Evolutionary conservation across 2,329 filamentous ascomycete species (phyloP).

Genomic region (Chrysosporium keratinophilum): DNA sequence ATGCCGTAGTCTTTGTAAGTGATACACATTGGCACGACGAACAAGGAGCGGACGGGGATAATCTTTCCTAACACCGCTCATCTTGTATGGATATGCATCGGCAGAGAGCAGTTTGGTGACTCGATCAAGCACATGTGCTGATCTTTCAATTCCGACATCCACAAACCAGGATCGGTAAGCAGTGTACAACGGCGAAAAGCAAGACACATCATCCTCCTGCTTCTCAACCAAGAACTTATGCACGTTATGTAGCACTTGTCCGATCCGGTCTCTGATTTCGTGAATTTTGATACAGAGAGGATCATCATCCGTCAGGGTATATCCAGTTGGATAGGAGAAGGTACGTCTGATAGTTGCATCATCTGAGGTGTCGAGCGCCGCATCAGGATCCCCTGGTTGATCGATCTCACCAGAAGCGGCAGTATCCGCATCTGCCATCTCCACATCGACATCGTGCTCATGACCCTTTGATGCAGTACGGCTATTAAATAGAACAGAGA

Average conservation of each 20-base stretch:
- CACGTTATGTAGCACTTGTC: slow-evolving; percentile 68
- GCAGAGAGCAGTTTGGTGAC: slow-evolving; percentile 73
- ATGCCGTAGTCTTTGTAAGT: slow-evolving; percentile 84
- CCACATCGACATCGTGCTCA: slow-evolving; percentile 30
- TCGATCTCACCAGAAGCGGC: slow-evolving; percentile 19
- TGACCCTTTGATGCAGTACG: slow-evolving; percentile 52
- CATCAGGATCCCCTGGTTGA: slow-evolving; percentile 36
- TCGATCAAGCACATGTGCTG: slow-evolving; percentile 82
- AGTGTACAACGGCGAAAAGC: slow-evolving; percentile 85
- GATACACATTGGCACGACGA: slow-evolving; percentile 86
- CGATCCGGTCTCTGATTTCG: slow-evolving; percentile 66
- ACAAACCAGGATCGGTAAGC: slow-evolving; percentile 95
- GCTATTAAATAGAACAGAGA: slow-evolving; percentile 81
- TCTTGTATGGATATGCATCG: slow-evolving; percentile 86
- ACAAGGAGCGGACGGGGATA: slow-evolving; percentile 90
- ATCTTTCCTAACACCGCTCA: slow-evolving; percentile 80
- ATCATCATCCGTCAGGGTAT: slow-evolving; percentile 57
- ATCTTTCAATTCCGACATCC: slow-evolving; percentile 91
- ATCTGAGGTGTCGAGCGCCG: slow-evolving; percentile 47
- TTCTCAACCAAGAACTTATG: slow-evolving; percentile 72
- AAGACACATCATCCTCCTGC: slow-evolving; percentile 90
- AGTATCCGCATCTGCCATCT: slow-evolving; percentile 38
- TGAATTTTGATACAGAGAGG: slow-evolving; percentile 67
- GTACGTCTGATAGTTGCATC: slow-evolving; percentile 60
- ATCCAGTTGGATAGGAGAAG: slow-evolving; percentile 82